Conservation (phyloP, 1,139 yeast species). For the Geotrichum fermentans region DNA sequence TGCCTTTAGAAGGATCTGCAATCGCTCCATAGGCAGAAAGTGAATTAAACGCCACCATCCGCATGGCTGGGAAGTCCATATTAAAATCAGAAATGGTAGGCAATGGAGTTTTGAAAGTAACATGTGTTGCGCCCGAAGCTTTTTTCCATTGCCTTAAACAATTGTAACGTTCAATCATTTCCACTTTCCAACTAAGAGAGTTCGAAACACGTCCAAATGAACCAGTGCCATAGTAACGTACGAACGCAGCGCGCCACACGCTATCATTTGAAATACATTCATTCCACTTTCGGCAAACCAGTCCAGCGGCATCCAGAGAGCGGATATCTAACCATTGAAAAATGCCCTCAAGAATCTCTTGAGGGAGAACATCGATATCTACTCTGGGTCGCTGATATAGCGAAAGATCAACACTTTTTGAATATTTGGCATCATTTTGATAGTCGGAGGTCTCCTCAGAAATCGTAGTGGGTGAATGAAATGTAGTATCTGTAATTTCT, state of each 20-base stretch:
- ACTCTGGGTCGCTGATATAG: conserved; percentile 9
- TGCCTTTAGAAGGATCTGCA: conserved; percentile 37
- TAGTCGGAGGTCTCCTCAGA: conserved; percentile 1
- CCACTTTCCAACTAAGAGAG: conserved; percentile 34
- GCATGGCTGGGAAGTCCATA: conserved; percentile 31
- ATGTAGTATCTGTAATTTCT: background rate
- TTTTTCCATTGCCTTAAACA: conserved; percentile 33
- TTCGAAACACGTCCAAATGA: conserved; percentile 31
- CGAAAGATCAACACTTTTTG: conserved; percentile 11
- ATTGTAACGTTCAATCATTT: conserved; percentile 30
- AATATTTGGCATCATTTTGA: conserved; percentile 17
- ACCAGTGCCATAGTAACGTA: conserved; percentile 24
- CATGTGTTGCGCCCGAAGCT: conserved; percentile 27
- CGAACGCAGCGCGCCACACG: conserved; percentile 35
- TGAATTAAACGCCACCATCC: conserved; percentile 30
- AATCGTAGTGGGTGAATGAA: background rate
- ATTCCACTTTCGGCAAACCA: conserved; percentile 37
- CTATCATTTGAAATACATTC: conserved; percentile 32
- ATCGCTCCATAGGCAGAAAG: conserved; percentile 31
- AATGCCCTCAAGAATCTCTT: conserved; percentile 38
- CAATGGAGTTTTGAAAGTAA: conserved; percentile 32
- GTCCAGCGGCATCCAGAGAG: conserved; percentile 33
- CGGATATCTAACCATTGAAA: conserved; percentile 32
- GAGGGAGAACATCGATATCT: conserved; percentile 27
- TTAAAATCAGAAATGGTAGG: conserved; percentile 28